Conservation (phyloP, 2,329 filamentous ascomycete genomes). For the Pseudogymnoascus sp. region DNA sequence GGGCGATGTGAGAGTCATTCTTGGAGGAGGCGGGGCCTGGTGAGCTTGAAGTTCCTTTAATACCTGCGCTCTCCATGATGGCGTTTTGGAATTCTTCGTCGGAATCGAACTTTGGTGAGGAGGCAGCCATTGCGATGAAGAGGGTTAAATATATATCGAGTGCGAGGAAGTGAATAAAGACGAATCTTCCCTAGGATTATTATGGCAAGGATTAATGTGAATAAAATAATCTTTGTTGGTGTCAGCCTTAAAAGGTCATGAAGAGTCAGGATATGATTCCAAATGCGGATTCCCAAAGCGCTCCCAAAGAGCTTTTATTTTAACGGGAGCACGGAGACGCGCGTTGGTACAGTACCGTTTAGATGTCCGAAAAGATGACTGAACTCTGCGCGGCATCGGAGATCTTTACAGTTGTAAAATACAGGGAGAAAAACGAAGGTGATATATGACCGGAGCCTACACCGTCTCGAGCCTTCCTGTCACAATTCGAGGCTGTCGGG, state of each 20-base stretch:
- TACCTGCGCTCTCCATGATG: not conserved
- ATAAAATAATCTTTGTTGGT: slow-evolving; percentile 2
- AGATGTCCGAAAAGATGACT: not conserved
- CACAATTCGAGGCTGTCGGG: not conserved
- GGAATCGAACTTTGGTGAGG: slow-evolving; percentile 4
- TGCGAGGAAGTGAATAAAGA: not conserved
- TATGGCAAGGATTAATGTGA: not conserved
- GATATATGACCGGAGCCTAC: not conserved
- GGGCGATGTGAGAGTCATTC: not conserved
- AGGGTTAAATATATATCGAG: not conserved
- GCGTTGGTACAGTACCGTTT: not conserved
- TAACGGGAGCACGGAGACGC: not conserved
- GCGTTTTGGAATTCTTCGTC: slow-evolving; percentile 3
- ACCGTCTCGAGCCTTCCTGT: not conserved
- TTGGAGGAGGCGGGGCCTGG: not conserved
- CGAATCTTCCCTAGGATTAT: not conserved
- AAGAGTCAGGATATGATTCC: not conserved
- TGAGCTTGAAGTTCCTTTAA: not conserved
- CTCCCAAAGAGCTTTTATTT: not conserved
- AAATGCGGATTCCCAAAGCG: not conserved
- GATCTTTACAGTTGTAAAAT: not conserved
- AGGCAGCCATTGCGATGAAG: not conserved
- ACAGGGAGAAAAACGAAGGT: not conserved
- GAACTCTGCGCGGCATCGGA: not conserved
- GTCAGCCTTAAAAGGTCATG: not conserved